Percentiles rank a stretch among this genome's conserved stretches.
phyloP scores from a whole-genome alignment of 192 early-diverging fungal genomes.

The Coemansia sp. region DNA sequence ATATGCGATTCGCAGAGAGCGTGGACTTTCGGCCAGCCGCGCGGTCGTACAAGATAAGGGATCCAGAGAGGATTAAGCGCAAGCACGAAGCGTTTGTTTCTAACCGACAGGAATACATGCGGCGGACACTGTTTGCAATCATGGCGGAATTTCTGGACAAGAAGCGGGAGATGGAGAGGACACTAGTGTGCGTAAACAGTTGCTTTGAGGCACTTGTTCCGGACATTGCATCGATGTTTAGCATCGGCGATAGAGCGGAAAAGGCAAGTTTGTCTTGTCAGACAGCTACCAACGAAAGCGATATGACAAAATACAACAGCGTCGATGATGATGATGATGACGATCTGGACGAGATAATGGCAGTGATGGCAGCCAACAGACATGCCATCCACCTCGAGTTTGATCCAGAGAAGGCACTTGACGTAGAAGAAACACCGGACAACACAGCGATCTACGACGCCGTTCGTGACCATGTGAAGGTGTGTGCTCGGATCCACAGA shows the following conservation, averaged over 20 bases:
- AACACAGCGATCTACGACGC: slow-evolving; percentile 52
- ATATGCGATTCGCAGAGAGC: slow-evolving; percentile 49
- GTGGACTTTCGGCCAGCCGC: slow-evolving; percentile 28
- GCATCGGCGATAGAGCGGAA: neutral
- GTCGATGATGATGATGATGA: slow-evolving; percentile 4
- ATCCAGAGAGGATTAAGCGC: slow-evolving; percentile 13
- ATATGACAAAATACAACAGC: neutral
- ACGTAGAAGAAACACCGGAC: slow-evolving; percentile 56
- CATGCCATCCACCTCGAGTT: slow-evolving; percentile 61
- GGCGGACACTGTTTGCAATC: slow-evolving; percentile 23
- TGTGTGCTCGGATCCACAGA: slow-evolving; percentile 51
- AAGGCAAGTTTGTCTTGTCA: neutral
- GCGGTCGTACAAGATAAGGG: slow-evolving; percentile 11
- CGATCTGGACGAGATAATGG: slow-evolving; percentile 34
- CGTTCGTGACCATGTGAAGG: slow-evolving; percentile 59
- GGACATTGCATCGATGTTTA: slow-evolving; percentile 35
- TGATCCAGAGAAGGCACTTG: slow-evolving; percentile 52
- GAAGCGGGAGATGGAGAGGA: slow-evolving; percentile 5
- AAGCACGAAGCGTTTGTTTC: neutral
- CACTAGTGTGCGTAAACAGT: slow-evolving; percentile 11
- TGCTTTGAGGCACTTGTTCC: slow-evolving; percentile 49
- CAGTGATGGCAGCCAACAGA: slow-evolving; percentile 63
- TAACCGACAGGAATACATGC: slow-evolving; percentile 31
- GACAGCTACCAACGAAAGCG: neutral
- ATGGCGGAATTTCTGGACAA: slow-evolving; percentile 14